Evolutionary conservation across 768 basidiomycete genomes (phyloP), one percentile per base, ranked within the genome.

Genomic region (Psilocybe tampanensis): DNA sequence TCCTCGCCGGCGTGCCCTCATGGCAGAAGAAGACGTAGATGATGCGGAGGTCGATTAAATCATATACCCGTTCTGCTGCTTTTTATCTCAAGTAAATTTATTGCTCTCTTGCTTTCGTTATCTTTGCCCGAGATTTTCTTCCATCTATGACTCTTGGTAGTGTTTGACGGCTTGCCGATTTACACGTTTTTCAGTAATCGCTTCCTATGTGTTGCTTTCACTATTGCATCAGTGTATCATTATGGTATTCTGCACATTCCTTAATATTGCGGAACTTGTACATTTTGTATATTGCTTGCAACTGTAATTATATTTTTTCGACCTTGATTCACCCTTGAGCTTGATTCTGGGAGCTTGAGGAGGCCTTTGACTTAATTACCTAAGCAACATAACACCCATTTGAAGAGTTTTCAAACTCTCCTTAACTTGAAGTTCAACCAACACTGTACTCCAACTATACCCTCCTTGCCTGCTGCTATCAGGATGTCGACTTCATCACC

Each of bases 1-100:
- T 44, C 64, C 54, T 18, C 36, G 44, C 36, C 59, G 58, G 15
- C 56, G 56, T 52, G 69, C 68, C 21, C 49, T 72, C n/a, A 63
- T 66, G 59, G 47, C 60, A 15, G 62, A 55, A 21, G 62, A 55
- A 33, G 61, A 66, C n/a, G 32, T 19, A 26, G 55, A 34, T 39
- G 57, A 50, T n/a, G 53, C 44, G 23, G 61, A 61, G 43, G 54
- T 58, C 8, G 59, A 64, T 22, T 63, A 32, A 54, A 18, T 18
- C 21, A 60, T 60, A 60, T 60, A 52, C 49, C 55, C 32, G 59
- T 55, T 41, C 60, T 63, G 56, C 58, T 60, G 56, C 58, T 60
- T 57, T 60, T 55, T 22, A 44, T 54, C 45, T 63, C 18, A 52
- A 29, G 52, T 41, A 41, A 42, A 32, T 47, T 36, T 32, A 56